Percentiles rank a stretch among this genome's conserved stretches.
Conservation (phyloP, 1,284 basidiomycete species). For the Marasmius fiardii region DNA sequence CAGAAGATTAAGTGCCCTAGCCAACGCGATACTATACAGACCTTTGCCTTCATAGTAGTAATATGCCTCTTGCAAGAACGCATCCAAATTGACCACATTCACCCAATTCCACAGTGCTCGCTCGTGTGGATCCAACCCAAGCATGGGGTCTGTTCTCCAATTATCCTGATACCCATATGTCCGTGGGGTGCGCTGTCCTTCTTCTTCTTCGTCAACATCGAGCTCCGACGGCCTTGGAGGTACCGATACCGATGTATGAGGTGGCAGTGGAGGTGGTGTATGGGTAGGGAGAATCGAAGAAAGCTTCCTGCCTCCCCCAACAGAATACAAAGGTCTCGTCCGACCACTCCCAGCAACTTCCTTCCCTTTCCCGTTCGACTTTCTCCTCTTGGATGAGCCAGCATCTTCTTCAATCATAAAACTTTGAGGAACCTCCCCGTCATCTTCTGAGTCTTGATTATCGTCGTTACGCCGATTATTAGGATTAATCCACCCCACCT, state of each 20-base stretch:
- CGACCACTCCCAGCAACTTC: conserved; percentile 16
- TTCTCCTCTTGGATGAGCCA: conserved; percentile 30
- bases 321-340: conserved; percentile 42
- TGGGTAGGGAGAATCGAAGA: conserved; percentile 37
- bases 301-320: conserved; percentile 34
- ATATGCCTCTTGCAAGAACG: conserved; percentile 94
- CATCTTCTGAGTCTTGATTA: conserved; percentile 55
- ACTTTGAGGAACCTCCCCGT: conserved; percentile 79
- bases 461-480: conserved; percentile 30
- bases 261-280: conserved; percentile 20
- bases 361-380: conserved; percentile 35
- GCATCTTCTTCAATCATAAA: conserved; percentile 73
- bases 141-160: conserved; percentile 46
- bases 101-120: conserved; percentile 98
- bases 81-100: conserved; percentile 95
- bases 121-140: conserved; percentile 81
- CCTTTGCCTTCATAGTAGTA: conserved; percentile 96
- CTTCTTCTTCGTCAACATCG: conserved; percentile 34
- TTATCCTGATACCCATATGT: conserved; percentile 10
- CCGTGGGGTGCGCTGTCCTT: conserved; percentile 16
- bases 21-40: conserved; percentile 89
- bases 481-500: neutral
- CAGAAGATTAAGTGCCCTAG: conserved; percentile 88
- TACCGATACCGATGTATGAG: conserved; percentile 34
- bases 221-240: conserved; percentile 71